Percentiles rank a stretch among this genome's conserved stretches.
Evolutionary conservation across 768 basidiomycete genomes (phyloP).

Genomic region (Pisolithus marmoratus): DNA sequence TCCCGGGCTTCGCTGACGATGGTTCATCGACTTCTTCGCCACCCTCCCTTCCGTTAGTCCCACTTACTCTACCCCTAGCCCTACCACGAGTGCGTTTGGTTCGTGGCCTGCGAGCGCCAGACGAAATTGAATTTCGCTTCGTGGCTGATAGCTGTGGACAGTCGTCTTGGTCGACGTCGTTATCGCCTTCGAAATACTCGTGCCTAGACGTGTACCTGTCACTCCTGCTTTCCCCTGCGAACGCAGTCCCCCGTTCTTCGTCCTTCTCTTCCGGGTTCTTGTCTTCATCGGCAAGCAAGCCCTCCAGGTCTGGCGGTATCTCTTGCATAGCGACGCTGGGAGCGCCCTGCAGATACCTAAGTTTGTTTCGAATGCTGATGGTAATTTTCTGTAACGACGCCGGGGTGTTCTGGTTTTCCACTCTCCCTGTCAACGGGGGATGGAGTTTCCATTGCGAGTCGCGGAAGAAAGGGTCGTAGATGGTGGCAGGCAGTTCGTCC

Average conservation of each 20-base stretch:
- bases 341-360: slow-evolving; percentile 90
- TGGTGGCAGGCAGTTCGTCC: slow-evolving; percentile 80
- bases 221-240: slow-evolving; percentile 45
- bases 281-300: slow-evolving; percentile 69
- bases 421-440: slow-evolving; percentile 84
- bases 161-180: slow-evolving; percentile 53
- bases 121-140: slow-evolving; percentile 8
- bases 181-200: slow-evolving; percentile 71
- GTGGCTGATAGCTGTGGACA: slow-evolving; percentile 27
- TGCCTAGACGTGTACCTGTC: slow-evolving; percentile 53
- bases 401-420: slow-evolving; percentile 88
- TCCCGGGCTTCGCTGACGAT: slow-evolving; percentile 23
- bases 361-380: slow-evolving; percentile 77
- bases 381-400: slow-evolving; percentile 82
- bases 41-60: slow-evolving; percentile 22
- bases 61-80: slow-evolving; percentile 28
- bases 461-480: slow-evolving; percentile 90
- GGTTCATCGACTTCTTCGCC: slow-evolving; percentile 38
- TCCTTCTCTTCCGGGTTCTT: slow-evolving; percentile 60
- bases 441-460: slow-evolving; percentile 92
- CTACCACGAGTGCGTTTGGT: slow-evolving; percentile 28
- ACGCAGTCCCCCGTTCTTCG: slow-evolving; percentile 56
- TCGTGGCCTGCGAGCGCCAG: slow-evolving; percentile 14
- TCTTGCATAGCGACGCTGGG: slow-evolving; percentile 97
- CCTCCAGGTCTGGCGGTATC: slow-evolving; percentile 87